Evolutionary conservation across 768 basidiomycete species (phyloP), one percentile per base, ranked within the genome.

Genomic region (Mycena capillaripes): DNA sequence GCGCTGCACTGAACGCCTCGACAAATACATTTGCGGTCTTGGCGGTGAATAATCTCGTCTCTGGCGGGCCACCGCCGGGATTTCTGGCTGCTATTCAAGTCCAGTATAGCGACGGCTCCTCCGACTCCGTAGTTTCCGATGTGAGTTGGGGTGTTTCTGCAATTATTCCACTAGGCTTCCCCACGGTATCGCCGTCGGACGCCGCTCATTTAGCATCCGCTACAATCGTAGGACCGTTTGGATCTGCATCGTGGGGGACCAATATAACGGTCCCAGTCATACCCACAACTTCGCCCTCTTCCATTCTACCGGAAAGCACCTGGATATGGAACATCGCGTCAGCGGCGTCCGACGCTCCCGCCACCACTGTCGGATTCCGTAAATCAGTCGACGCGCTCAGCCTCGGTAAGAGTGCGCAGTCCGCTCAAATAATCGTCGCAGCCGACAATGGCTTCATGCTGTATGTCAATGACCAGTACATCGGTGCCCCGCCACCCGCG

Each of bases 371-470:
- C 14, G 71, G 66, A 30, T 72, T 72, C 61, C 66, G 71, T 40
- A 67, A 56, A 30, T 63, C 71, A n/a, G 25, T 72, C 29, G 19
- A 44, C n/a, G n/a, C n/a, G n/a, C 32, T 44, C 46, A 12, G 60
- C 71, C 11, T 40, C 8, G 66, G 59, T 40, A 72, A 67, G 34
- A 44, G 27, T 23, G 66, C 71, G 0, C 36, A 44, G 12, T 62
- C 58, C 34, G 71, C 60, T 19, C 17, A 46, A 1, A 34, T 72
- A 16, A 25, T 72, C 27, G 16, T 55, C 25, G 29, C 66, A 27
- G 71, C 36, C 52, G 71, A 72, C 40, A 67, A 72, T 36, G 30
- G n/a, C 23, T 72, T 68, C 55, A 3, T n/a, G 1, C 48, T 72
- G 16, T 72, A 36, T 17, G 21, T 68, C 59, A 72, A 72, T n/a